A percentile compares a stretch with the other conserved stretches of the same genome.
Evolutionary conservation across 176 grass and related monocot species (phyloP).

Genomic region (Eragrostis curvula): DNA sequence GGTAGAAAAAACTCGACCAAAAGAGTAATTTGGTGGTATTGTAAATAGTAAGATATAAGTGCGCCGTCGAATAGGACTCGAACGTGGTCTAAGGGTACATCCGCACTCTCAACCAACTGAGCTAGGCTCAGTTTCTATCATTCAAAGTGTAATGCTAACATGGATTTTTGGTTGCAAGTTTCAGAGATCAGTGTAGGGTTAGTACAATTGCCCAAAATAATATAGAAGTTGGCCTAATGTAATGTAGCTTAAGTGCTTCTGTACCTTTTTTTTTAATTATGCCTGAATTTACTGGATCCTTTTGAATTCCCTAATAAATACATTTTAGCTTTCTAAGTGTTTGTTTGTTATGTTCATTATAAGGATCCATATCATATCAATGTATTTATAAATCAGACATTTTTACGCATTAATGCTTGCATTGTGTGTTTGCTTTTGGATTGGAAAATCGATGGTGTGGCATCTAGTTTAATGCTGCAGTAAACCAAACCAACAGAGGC

Average conservation of each 20-base stretch:
- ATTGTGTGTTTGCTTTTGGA: too few species aligned
- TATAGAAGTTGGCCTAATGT: neutral
- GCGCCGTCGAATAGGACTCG: too few species aligned
- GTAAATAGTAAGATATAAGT: too few species aligned
- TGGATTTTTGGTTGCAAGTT: neutral
- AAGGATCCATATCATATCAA: neutral
- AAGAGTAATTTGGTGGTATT: too few species aligned
- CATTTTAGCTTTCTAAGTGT: neutral
- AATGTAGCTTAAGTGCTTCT: neutral
- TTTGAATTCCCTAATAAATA: neutral
- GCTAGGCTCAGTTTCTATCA: too few species aligned
- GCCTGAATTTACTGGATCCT: neutral
- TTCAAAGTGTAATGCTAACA: neutral
- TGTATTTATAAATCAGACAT: neutral
- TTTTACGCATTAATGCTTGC: neutral
- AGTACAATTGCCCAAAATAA: neutral
- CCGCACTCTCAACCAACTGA: too few species aligned
- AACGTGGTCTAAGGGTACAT: too few species aligned
- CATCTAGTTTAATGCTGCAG: too few species aligned
- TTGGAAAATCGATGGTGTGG: too few species aligned
- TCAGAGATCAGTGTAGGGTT: neutral
- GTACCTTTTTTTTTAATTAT: neutral
- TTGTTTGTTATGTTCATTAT: neutral
- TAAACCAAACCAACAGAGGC: too few species aligned
- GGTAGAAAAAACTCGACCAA: too few species aligned